Conservation (phyloP, 1,284 basidiomycete genomes). For the Moesziomyces globuligerus region DNA sequence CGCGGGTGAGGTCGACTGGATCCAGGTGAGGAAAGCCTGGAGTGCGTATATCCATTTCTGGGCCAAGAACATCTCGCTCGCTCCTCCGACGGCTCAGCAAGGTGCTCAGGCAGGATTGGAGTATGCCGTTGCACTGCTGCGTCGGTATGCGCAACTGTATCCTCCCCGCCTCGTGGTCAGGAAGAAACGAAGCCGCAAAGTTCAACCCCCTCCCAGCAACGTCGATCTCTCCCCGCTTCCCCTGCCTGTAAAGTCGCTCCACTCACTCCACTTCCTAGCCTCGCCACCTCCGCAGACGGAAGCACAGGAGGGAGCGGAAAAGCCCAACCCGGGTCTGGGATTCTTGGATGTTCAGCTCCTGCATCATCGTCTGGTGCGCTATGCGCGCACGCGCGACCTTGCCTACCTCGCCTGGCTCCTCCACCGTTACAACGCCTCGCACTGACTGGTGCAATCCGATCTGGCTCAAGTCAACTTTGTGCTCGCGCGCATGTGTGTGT, state of each 20-base stretch:
- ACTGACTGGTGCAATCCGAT: not conserved
- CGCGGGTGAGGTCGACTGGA: conserved; percentile 25
- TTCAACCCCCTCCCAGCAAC: not conserved
- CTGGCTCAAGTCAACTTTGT: not conserved
- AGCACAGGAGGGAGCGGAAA: not conserved
- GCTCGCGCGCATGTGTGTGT: not conserved
- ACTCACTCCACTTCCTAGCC: conserved; percentile 5
- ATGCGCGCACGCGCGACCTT: conserved; percentile 15
- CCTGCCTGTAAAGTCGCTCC: conserved; percentile 10
- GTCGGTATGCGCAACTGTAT: conserved; percentile 15
- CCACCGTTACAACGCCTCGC: conserved; percentile 17
- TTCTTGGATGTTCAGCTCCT: conserved; percentile 56
- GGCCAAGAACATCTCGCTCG: conserved; percentile 25
- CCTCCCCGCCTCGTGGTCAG: conserved; percentile 11
- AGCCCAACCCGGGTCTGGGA: conserved; percentile 19
- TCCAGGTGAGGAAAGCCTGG: conserved; percentile 41
- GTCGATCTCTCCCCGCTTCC: conserved; percentile 27
- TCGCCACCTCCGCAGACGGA: not conserved
- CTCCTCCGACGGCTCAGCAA: not conserved
- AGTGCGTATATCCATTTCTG: conserved; percentile 41
- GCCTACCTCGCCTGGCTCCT: conserved; percentile 32
- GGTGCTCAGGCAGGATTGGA: conserved; percentile 6
- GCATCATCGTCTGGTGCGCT: conserved; percentile 54
- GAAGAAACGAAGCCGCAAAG: conserved; percentile 2
- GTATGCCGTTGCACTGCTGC: conserved; percentile 2